Base-by-base conservation (phyloP, 768 basidiomycete genomes). In the Filobasidium floriforme region DNA sequence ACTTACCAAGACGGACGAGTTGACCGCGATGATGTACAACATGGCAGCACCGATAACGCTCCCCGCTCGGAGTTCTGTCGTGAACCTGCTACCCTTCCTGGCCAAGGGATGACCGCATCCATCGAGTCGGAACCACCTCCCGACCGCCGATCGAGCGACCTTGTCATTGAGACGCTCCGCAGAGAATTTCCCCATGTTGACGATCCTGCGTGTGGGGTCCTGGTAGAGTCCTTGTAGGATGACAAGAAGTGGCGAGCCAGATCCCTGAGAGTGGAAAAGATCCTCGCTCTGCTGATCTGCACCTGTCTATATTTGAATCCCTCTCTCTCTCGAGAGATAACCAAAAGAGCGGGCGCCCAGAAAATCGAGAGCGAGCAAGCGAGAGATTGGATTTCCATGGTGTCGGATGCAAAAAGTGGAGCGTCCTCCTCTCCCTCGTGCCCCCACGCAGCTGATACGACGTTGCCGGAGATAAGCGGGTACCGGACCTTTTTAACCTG, bases 1-100 rank as follows among this genome's bases (percentile, higher is more conserved):
- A 14, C 46, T 49, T 22, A 49, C 46, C 18, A 92, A 75, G 69
- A 92, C 89, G 18, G 86, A 81, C 6, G 90, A 88, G 73, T 92
- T 92, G 73, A 92, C 90, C 28, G 54, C 7, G 60, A 88, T 88
- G 67, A 90, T 89, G 79, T 90, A 90, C 22, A 89, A 87, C 89
- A 89, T 90, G 40, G 88, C 86, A 5, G 87, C 88, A 84, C 88
- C 67, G 19, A 71, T 68, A 32, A 69, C 65, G 18, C 66, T 66
- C 52, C 70, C 77, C 19, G 77, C 77, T 68, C 77, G 62, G 7
- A 78, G 62, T 63, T 78, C 77, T 7, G 77, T 78, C 43, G 68
- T 63, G 71, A 88, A 89, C 66, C 83, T 81, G 18, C 87, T 86
- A 12, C 87, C 88, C 40, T 78, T 74, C 68, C 88, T 84, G 72